Base-by-base conservation (phyloP, 108 stramenopile genomes). In the Nannochloropsis oceanica region DNA sequence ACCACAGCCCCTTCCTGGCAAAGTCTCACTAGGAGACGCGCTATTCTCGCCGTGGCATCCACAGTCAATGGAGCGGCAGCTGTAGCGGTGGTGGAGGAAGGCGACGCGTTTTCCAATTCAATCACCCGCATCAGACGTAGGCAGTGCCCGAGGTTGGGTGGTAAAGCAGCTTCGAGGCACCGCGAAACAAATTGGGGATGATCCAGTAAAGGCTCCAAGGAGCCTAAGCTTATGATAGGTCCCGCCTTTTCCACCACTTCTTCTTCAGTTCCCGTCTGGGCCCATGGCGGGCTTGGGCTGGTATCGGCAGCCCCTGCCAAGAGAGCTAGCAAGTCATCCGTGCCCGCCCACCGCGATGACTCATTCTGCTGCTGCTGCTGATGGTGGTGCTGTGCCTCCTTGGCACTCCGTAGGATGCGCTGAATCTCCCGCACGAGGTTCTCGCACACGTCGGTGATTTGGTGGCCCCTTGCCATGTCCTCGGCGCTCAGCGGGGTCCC, bases 141-240 rank as follows among this genome's bases (percentile, higher is more conserved):
- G 88, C 96, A 97, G 87, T 97, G 96, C 82, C 95, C 95, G 81
- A 97, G 93, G 87, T 97, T 96, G 81, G 96, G 95, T 34, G 96
- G 95, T 50, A 97, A 87, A 85, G 95, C 96, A 82, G 95, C 95
- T 87, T 97, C 95, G 42, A 96, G 90, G 90, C 96, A 97, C 26
- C 95, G 93, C 82, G 93, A 44, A 0, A 95, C 92, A 84, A 96
- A 97, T 44, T 94, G 43, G 26, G 87, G 87, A 43, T 84, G 87
- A 44, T 84, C 79, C 59, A 80, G 80, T 22, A 44, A 44, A 22
- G 87, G 80, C 81, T 88, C 84, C 81, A 88, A 81, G 22, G 82
- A 84, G 84, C 44, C 44, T 42, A 80, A 84, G 73, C 84, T 84
- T 9, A 88, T 80, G 34, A 82, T 81, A 27, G 84, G 84, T 26